Conservation (phyloP, 164 flowering plant species). For the Aristolochia contorta region DNA sequence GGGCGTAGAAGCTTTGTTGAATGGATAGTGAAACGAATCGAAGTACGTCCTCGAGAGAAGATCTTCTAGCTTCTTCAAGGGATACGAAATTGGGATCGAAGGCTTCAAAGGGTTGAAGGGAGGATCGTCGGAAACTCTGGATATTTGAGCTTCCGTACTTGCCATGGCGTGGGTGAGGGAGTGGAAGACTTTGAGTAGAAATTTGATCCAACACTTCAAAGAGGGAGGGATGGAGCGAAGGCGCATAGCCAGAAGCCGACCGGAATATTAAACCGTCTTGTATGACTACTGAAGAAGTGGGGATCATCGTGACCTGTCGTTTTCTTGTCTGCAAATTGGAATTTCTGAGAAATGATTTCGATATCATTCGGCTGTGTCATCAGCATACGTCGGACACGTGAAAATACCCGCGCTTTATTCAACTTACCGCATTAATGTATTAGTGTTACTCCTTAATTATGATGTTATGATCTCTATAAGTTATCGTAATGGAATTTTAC, state of each 20-base stretch:
- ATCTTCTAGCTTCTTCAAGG: conserved; percentile 56
- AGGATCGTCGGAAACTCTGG: conserved; percentile 12
- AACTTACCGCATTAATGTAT: too few species aligned
- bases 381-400: too few species aligned
- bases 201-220: background rate
- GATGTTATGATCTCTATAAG: too few species aligned
- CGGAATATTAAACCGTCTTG: too few species aligned
- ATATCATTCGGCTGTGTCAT: too few species aligned
- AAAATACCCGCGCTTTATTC: too few species aligned
- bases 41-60: conserved; percentile 61
- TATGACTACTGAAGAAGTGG: background rate
- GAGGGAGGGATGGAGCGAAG: background rate
- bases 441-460: too few species aligned
- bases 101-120: conserved; percentile 57
- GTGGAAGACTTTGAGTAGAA: background rate
- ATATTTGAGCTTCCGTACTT: background rate
- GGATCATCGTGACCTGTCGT: background rate
- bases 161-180: background rate
- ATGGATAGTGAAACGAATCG: conserved; percentile 76
- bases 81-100: conserved; percentile 61
- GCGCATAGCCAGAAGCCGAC: background rate
- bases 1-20: conserved; percentile 51
- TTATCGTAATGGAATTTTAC: too few species aligned
- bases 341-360: too few species aligned
- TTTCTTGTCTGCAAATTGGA: too few species aligned